These are phyloP conservation scores for Malassezia caprae DNA, from an alignment of 1,284 basidiomycete genomes.

Conservation along the genomic window DNA sequence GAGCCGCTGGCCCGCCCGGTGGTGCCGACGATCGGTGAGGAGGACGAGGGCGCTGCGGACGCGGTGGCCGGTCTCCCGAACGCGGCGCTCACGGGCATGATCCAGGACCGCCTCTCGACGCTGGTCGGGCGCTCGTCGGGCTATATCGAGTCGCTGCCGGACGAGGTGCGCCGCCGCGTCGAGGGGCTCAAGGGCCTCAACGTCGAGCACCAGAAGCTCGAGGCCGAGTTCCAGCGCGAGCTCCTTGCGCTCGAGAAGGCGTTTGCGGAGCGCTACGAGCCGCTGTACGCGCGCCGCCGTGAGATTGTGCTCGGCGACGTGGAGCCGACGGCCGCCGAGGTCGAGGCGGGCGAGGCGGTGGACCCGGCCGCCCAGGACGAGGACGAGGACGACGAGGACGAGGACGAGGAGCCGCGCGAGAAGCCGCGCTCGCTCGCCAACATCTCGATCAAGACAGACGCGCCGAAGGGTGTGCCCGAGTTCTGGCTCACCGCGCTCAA, in stretches of 20 bases:
- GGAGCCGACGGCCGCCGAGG: conserved; percentile 69
- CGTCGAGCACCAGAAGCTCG: conserved; percentile 80
- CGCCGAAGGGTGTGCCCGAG: conserved; percentile 67
- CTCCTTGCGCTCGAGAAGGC: conserved; percentile 95
- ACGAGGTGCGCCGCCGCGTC: conserved; percentile 70
- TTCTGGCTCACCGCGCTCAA: conserved; percentile 96
- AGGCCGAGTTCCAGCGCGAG: conserved; percentile 91
- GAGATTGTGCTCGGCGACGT: conserved; percentile 71
- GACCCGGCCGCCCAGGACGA: conserved; percentile 56
- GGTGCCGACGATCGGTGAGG: conserved; percentile 46
- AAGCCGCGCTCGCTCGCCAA: conserved; percentile 49
- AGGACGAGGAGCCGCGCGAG: conserved; percentile 35
- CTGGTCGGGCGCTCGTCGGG: conserved; percentile 71
- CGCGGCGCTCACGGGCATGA: conserved; percentile 48
- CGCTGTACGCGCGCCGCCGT: conserved; percentile 75
- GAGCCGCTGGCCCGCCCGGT: conserved; percentile 57
- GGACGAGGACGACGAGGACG: conserved; percentile 50
- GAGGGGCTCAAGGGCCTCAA: conserved; percentile 91
- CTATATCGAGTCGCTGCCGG: conserved; percentile 75
- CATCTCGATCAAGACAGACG: conserved; percentile 48
- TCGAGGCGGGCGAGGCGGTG: conserved; percentile 63
- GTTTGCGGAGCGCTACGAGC: conserved; percentile 75
- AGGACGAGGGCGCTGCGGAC: conserved; percentile 25
- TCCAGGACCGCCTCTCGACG: conserved; percentile 54
- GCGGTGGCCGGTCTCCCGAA: conserved; percentile 18